phyloP scores from a whole-genome alignment of 306 rosid species.

The Glycine latifolia region DNA sequence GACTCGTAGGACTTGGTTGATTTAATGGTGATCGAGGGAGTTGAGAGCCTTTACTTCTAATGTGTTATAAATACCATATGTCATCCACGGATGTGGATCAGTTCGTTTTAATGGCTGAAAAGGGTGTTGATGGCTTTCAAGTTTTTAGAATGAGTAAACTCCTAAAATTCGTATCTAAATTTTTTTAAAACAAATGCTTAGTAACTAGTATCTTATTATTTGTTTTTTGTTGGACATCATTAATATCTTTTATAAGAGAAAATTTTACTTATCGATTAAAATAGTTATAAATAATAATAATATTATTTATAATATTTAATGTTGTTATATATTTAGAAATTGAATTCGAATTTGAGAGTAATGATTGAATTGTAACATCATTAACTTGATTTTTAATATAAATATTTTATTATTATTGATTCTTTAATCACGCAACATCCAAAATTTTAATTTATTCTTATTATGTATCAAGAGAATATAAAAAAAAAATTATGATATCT shows the following conservation, averaged over 20 bases:
- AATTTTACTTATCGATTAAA: too few relatives aligned
- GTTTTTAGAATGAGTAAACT: slow-evolving; percentile 29
- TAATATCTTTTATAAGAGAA: too few relatives aligned
- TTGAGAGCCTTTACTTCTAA: slow-evolving; percentile 52
- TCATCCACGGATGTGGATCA: slow-evolving; percentile 53
- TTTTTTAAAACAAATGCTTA: too few relatives aligned
- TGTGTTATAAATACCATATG: slow-evolving; percentile 50
- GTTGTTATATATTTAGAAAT: too few relatives aligned
- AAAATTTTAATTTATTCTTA: background rate
- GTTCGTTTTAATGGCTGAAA: slow-evolving; percentile 57
- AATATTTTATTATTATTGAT: background rate
- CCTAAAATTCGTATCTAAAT: background rate
- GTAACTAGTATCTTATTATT: background rate
- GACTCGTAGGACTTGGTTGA: slow-evolving; percentile 53
- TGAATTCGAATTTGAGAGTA: too few relatives aligned
- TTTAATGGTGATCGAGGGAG: slow-evolving; percentile 49
- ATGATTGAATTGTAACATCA: too few relatives aligned
- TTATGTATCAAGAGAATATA: too few relatives aligned
- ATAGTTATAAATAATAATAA: too few relatives aligned
- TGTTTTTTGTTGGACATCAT: too few relatives aligned
- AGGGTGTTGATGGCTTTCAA: slow-evolving; percentile 63
- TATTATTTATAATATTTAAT: too few relatives aligned
- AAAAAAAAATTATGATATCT: background rate
- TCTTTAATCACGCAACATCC: background rate
- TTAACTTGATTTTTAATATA: background rate